phyloP scores from a whole-genome alignment of 306 rosid genomes.

The Cucumis melo region DNA sequence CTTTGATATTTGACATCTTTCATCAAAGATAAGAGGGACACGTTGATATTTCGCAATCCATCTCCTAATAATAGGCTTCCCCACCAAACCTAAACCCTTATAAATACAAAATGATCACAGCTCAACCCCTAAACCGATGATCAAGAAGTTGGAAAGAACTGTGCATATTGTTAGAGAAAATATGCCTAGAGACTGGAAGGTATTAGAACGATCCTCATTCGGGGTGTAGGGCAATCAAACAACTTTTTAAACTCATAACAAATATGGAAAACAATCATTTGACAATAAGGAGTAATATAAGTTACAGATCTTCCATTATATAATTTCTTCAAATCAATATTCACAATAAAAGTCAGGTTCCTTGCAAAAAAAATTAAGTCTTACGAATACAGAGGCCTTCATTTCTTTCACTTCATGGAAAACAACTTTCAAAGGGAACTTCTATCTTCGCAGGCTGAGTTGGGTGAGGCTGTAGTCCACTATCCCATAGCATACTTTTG shows the following conservation, averaged over 20 bases:
- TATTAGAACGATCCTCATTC: no score
- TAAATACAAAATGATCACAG: no score
- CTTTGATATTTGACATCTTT: neutral
- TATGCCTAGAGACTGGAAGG: no score
- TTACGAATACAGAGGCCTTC: conserved; percentile 18
- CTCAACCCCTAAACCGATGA: no score
- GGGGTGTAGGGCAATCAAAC: neutral
- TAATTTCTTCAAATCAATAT: conserved; percentile 35
- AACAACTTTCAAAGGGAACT: conserved; percentile 14
- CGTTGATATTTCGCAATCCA: neutral
- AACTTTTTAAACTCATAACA: neutral
- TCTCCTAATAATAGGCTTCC: neutral
- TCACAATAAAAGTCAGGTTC: conserved; percentile 37
- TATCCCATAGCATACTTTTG: conserved; percentile 84
- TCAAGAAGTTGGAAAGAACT: no score
- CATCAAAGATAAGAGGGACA: neutral
- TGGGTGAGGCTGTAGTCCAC: neutral
- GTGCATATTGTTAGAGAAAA: no score
- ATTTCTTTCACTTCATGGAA: conserved; percentile 19
- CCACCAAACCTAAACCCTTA: neutral
- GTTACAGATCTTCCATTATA: conserved; percentile 25
- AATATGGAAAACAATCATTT: conserved; percentile 17
- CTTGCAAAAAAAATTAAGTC: conserved; percentile 20
- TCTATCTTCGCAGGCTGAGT: conserved; percentile 8
- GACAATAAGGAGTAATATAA: conserved; percentile 13